phyloP scores from a whole-genome alignment of 164 flowering plant species.

The Paratinospora sagittata region DNA sequence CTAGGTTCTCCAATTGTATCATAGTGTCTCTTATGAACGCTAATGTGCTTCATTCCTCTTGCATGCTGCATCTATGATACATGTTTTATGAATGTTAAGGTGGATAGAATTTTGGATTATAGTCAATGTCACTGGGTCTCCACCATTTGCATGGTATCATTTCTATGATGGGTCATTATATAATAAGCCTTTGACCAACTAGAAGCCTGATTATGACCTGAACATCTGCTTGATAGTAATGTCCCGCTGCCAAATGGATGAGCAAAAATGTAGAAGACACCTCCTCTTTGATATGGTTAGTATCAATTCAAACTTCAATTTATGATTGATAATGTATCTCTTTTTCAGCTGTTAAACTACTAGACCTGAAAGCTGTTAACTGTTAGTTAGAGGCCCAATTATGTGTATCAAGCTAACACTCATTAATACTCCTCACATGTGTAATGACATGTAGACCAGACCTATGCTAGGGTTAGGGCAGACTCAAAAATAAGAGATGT shows the following conservation, averaged over 20 bases:
- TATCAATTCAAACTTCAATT: neutral
- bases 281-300: neutral
- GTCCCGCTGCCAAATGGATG: neutral
- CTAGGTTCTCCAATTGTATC: no score
- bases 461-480: no score
- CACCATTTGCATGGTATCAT: neutral
- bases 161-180: neutral
- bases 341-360: neutral
- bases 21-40: no score
- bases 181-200: neutral
- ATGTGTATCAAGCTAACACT: no score
- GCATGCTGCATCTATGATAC: no score
- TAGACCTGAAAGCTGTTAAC: neutral
- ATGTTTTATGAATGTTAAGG: no score
- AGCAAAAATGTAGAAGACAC: neutral
- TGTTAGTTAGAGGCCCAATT: no score
- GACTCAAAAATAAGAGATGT: no score
- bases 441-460: no score
- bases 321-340: neutral
- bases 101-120: neutral
- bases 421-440: no score
- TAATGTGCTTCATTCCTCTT: no score
- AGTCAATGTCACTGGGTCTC: neutral
- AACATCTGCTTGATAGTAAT: neutral
- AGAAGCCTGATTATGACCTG: neutral